Evolutionary conservation across 2,329 filamentous ascomycete species (phyloP).

Genomic region (Sporothrix protearum): DNA sequence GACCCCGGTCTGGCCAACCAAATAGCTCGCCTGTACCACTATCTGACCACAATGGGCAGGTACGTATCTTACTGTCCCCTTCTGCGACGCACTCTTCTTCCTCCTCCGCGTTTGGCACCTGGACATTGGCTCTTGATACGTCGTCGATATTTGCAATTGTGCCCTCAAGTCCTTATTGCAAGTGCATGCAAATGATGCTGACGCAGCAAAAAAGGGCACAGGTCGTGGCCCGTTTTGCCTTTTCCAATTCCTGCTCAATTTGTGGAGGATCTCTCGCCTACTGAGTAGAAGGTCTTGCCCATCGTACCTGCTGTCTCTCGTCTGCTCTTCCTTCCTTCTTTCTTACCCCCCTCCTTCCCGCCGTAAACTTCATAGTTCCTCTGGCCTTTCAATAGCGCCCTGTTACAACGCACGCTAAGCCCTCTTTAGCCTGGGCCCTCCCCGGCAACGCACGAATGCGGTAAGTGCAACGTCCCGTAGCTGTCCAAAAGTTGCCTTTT

Average conservation of each 20-base stretch:
- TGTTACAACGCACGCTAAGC: slow-evolving; percentile 27
- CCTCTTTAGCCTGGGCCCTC: slow-evolving; percentile 23
- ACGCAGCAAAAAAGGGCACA: not conserved
- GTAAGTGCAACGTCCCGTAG: slow-evolving; percentile 18
- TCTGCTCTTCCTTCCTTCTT: not conserved
- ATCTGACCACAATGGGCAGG: slow-evolving; percentile 9
- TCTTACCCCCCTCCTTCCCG: not conserved
- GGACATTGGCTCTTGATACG: not conserved
- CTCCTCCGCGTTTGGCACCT: slow-evolving; percentile 2
- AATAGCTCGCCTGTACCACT: slow-evolving; percentile 19
- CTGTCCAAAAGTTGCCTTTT: slow-evolving; percentile 11
- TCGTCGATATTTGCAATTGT: not conserved
- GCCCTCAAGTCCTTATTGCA: not conserved
- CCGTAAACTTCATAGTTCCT: not conserved
- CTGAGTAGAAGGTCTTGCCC: not conserved
- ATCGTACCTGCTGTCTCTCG: not conserved
- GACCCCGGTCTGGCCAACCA: slow-evolving; percentile 23
- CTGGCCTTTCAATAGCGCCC: slow-evolving; percentile 27
- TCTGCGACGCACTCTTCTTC: not conserved
- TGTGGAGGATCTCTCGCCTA: slow-evolving; percentile 1
- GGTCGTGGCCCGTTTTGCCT: not conserved
- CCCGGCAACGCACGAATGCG: slow-evolving; percentile 25
- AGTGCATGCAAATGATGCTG: not conserved
- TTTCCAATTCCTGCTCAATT: not conserved
- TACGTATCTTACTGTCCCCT: not conserved